A percentile compares a stretch with the other conserved stretches of the same genome.
These are phyloP conservation scores for Furcasterigmium furcatum DNA, from an alignment of 2,329 filamentous ascomycete species.

Conservation along the genomic window DNA sequence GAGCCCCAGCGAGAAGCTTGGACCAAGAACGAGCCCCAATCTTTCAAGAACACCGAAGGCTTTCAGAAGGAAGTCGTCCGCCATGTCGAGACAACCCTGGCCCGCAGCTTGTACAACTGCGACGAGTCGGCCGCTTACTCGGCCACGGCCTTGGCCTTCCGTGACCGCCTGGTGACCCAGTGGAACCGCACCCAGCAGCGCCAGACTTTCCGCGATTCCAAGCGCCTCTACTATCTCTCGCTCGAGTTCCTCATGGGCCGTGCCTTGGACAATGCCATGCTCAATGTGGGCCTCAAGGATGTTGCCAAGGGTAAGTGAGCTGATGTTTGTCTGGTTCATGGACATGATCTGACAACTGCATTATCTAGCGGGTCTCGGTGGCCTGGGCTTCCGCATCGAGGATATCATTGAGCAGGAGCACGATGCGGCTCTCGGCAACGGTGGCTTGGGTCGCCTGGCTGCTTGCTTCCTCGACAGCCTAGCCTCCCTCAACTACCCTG, in stretches of 20 bases:
- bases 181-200: conserved; percentile 99
- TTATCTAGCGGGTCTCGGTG: conserved; percentile 68
- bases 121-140: conserved; percentile 92
- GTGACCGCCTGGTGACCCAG: conserved; percentile 87
- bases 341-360: conserved; percentile 12
- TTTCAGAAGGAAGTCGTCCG: conserved; percentile 86
- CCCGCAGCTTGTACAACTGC: conserved; percentile 96
- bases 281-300: conserved; percentile 89
- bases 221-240: conserved; percentile 95
- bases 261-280: conserved; percentile 96
- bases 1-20: conserved; percentile 82
- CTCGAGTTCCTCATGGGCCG: conserved; percentile 98
- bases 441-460: conserved; percentile 88
- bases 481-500: conserved; percentile 90
- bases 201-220: conserved; percentile 86
- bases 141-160: conserved; percentile 86
- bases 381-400: conserved; percentile 95
- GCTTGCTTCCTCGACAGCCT: conserved; percentile 97
- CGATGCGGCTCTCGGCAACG: conserved; percentile 93
- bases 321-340: not conserved
- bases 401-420: conserved; percentile 94
- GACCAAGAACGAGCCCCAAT: conserved; percentile 60
- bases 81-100: conserved; percentile 94
- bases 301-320: conserved; percentile 65
- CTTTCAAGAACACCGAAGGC: conserved; percentile 76